Percentiles rank a stretch among this genome's conserved stretches.
These are phyloP conservation scores for Blepharisma japonicum DNA, from an alignment of 73 alveolate genomes.

Conservation along the genomic window DNA sequence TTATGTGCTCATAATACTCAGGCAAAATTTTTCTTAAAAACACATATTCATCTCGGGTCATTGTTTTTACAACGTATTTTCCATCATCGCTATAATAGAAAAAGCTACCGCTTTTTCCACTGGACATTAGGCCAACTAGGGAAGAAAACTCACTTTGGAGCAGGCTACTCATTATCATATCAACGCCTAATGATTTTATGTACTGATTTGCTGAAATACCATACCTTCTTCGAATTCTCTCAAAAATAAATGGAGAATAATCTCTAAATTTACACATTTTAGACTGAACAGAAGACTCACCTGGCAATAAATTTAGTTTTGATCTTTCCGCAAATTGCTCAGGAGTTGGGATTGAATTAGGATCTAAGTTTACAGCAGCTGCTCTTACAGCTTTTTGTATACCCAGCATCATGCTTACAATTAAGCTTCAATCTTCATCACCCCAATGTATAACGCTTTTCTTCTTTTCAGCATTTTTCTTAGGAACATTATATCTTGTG, in stretches of 20 bases:
- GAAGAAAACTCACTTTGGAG: constrained; percentile 41
- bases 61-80: constrained; percentile 88
- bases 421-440: constrained; percentile 29
- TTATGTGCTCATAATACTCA: constrained; percentile 72
- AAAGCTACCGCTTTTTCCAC: constrained; percentile 97
- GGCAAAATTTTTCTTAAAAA: constrained; percentile 82
- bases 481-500: background rate
- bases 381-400: constrained; percentile 80
- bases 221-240: constrained; percentile 66
- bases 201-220: constrained; percentile 54
- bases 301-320: constrained; percentile 67
- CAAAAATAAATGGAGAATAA: constrained; percentile 84
- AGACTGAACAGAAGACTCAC: constrained; percentile 68
- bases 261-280: constrained; percentile 79
- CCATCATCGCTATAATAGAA: constrained; percentile 99
- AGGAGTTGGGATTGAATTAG: background rate
- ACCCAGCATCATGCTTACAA: constrained; percentile 87
- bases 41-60: constrained; percentile 79
- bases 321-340: constrained; percentile 65
- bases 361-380: constrained; percentile 35
- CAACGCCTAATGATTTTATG: constrained; percentile 17
- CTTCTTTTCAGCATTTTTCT: constrained; percentile 9
- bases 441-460: constrained; percentile 27
- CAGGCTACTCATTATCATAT: constrained; percentile 2
- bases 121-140: constrained; percentile 48